Conservation (phyloP, 164 flowering plant species). For the Cinnamomum chago region DNA sequence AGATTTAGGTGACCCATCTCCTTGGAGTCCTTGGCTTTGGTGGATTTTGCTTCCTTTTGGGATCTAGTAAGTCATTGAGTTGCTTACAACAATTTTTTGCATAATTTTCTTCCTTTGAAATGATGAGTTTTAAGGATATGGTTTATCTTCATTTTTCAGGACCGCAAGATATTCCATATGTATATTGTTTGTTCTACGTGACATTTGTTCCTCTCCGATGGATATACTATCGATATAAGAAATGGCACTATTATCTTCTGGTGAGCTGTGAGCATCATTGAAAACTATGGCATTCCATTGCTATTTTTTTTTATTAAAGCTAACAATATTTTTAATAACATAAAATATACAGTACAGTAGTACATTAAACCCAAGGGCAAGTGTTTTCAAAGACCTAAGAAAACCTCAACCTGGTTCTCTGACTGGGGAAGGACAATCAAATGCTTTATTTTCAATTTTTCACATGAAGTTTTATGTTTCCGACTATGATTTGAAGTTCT, state of each 20-base stretch:
- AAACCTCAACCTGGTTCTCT: too few relatives aligned
- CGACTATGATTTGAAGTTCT: too few relatives aligned
- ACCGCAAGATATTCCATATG: conserved; percentile 88
- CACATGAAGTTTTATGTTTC: too few relatives aligned
- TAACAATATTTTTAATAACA: too few relatives aligned
- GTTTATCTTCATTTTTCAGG: conserved; percentile 39
- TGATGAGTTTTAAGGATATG: background rate
- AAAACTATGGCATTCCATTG: too few relatives aligned
- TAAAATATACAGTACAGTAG: too few relatives aligned
- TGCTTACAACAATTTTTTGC: background rate
- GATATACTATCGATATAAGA: conserved; percentile 95
- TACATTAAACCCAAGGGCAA: too few relatives aligned
- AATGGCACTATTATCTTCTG: conserved; percentile 97
- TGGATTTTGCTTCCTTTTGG: conserved; percentile 80
- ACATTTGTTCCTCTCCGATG: conserved; percentile 90
- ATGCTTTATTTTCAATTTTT: too few relatives aligned
- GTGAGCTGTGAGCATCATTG: conserved; percentile 37
- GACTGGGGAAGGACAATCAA: too few relatives aligned
- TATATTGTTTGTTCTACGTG: conserved; percentile 83
- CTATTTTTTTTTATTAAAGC: too few relatives aligned
- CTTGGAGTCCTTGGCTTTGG: conserved; percentile 91
- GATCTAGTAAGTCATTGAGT: conserved; percentile 65
- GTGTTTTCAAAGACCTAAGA: too few relatives aligned
- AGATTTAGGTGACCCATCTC: conserved; percentile 76
- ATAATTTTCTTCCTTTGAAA: background rate